A percentile compares a stretch with the other conserved stretches of the same genome.
phyloP scores from a whole-genome alignment of 305 asterid species.

The Solanum hybrid region DNA sequence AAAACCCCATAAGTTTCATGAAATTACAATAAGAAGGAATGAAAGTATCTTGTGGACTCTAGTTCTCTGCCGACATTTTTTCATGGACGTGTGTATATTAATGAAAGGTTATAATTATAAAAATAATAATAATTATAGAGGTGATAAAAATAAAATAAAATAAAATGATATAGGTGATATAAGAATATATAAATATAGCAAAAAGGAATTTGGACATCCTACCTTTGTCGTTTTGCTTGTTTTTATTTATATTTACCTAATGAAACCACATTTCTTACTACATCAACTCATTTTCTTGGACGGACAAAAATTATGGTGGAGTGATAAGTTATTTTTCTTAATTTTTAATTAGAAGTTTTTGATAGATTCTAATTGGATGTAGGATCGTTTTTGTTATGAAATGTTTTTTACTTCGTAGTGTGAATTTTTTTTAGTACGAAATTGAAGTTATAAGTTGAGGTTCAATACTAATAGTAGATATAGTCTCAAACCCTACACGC shows the following conservation, averaged over 20 bases:
- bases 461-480: neutral
- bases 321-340: neutral
- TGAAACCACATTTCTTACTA: neutral
- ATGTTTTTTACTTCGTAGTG: rapidly evolving
- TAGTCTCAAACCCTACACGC: neutral
- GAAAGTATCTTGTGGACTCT: neutral
- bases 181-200: neutral
- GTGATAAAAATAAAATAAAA: neutral
- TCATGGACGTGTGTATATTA: neutral
- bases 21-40: neutral
- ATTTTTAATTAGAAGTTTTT: neutral
- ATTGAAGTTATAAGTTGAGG: neutral
- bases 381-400: neutral
- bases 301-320: neutral
- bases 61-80: neutral
- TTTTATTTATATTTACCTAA: neutral
- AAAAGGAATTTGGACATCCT: neutral
- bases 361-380: neutral
- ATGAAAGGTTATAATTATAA: neutral
- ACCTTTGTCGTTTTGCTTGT: neutral
- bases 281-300: no score
- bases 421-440: neutral
- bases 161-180: neutral
- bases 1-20: neutral
- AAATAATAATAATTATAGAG: neutral